phyloP scores from a whole-genome alignment of 139 green algal species.

The Chlamydomonas applanata region DNA sequence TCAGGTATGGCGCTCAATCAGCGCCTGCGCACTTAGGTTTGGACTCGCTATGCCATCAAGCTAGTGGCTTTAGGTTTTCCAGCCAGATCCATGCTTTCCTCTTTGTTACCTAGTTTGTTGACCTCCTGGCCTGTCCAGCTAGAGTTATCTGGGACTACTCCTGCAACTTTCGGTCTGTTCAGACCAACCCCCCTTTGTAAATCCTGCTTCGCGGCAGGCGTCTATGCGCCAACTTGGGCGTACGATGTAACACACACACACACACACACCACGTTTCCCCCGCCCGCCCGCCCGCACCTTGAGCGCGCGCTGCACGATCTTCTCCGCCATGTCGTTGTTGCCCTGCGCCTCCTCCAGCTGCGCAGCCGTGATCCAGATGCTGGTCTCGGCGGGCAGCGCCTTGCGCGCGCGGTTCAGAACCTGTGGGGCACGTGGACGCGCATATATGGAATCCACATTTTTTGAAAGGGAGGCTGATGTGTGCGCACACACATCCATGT shows the following conservation, averaged over 20 bases:
- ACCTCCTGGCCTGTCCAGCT: no score
- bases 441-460: not conserved
- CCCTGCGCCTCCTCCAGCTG: slow-evolving; percentile 96
- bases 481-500: no score
- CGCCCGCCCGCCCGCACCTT: slow-evolving; percentile 24
- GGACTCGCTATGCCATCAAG: no score
- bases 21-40: no score
- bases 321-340: slow-evolving; percentile 64
- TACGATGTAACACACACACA: not conserved
- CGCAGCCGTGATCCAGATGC: slow-evolving; percentile 93
- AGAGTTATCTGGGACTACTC: no score
- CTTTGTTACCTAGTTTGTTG: no score
- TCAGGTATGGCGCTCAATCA: not conserved
- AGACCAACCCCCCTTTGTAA: no score
- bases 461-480: not conserved
- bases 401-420: slow-evolving; percentile 94
- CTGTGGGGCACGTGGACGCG: slow-evolving; percentile 16
- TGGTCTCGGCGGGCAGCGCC: slow-evolving; percentile 85
- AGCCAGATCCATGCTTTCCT: no score
- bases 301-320: slow-evolving; percentile 48
- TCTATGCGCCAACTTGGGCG: no score
- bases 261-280: not conserved
- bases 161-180: no score
- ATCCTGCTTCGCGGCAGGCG: no score
- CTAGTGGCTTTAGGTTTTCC: no score